Base-by-base conservation (phyloP, 2,329 filamentous ascomycete genomes). In the Fusarium duplospermum region DNA sequence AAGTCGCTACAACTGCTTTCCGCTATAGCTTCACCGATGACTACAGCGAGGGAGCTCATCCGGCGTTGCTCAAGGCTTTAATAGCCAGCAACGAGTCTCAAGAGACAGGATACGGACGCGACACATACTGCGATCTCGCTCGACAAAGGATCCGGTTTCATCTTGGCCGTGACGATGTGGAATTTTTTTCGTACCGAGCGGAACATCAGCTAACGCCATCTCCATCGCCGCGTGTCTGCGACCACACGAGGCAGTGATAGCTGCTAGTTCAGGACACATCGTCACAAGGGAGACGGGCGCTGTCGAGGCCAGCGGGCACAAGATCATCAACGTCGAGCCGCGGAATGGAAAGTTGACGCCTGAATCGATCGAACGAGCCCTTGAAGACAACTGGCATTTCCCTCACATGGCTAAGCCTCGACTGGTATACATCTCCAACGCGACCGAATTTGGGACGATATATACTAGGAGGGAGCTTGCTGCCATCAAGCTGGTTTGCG, bases 341-440 rank as follows among this genome's bases (percentile, higher is more conserved):
- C 76, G 82, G 0, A 82, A 86, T 38, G 86, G 87, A 20, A 88
- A 88, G 62, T 80, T 88, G 75, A 87, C 86, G 0, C 83, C 86
- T 0, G 74, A 77, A 13, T 81, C 80, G 35, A 82, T 88, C 35
- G 79, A 81, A 65, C 81, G 82, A 7, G 84, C 85, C 0, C 68
- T 88, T 6, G 83, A 84, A 9, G 83, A 86, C 50, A 87, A 88
- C 65, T 85, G 85, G 77, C 86, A 87, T 74, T 87, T 84, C 66
- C 87, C 86, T 1, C 86, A 88, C 69, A 87, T 86, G 83, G 86
- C 86, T 3, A 87, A 85, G 70, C 87, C 86, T 1, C 80, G 85
- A 4, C 76, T 88, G n/a, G 84, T 88, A 3, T 88, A 88, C 73
- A 84, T 88, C 29, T 88, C 87, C 16, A 87, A 88, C 69, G 86